Base-by-base conservation (phyloP, 192 early-diverging fungal species). In the Rhizoclosmatium globosum region DNA sequence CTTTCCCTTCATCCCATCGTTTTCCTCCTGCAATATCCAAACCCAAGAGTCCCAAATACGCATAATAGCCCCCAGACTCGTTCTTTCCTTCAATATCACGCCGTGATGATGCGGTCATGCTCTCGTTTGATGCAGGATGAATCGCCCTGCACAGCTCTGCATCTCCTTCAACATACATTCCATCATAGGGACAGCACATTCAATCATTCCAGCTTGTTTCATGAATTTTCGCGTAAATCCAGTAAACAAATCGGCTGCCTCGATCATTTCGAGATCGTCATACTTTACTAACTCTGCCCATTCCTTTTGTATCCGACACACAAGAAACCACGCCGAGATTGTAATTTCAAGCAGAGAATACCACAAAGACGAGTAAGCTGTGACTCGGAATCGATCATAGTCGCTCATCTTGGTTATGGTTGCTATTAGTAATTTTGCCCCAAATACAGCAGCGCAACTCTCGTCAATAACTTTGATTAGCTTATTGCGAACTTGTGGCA, bases 261-360 rank as follows among this genome's bases (percentile, higher is more conserved):
- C 31, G 31, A 31, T 31, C 31, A 31, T 31, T 31, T 31, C 31
- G 31, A 31, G 31, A 31, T 31, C 31, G 31, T 31, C 31, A 39
- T 13, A 15, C 17, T 15, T 39, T 15, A 38, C 15, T 2, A 15
- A 13, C 38, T 19, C 64, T 39, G 38, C 38, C 38, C n/a, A 3
- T n/a, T 38, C 17, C 39, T 23, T n/a, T 23, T 1, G 64, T 15
- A 46, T 21, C 67, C 39, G 9, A n/a, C 21, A 38, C 6, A 17
- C 13, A 68, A 68, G 41, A 46, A 41, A 46, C 39, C 45, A 68
- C 7, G 45, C 11, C 13, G 45, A 23, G 23, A 47, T 47, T 2
- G 44, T 43, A 43, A 15, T 23, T 68, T 68, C 67, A 47, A 68
- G 23, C 15, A 68, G 17, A 39, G 61, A 21, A 64, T 64, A 21